These are phyloP conservation scores for Jasminum sambac DNA, from an alignment of 257 asterid genomes.

Conservation along the genomic window DNA sequence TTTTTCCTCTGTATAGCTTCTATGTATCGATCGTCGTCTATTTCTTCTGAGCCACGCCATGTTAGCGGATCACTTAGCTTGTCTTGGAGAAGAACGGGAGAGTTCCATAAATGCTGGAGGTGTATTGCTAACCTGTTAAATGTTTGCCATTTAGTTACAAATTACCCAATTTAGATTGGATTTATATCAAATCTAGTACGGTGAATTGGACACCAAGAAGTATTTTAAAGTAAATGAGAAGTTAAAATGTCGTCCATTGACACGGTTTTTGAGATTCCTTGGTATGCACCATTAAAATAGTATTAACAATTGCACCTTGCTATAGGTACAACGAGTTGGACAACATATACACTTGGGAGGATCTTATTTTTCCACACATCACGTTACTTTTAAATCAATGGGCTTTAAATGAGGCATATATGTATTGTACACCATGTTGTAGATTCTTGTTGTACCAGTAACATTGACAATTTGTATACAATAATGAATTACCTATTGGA, in stretches of 20 bases:
- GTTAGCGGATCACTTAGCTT: conserved; percentile 22
- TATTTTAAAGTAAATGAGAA: background rate
- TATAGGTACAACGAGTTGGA: too few species aligned
- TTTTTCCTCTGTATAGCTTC: conserved; percentile 77
- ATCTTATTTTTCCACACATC: too few species aligned
- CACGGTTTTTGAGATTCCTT: background rate
- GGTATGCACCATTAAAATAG: background rate
- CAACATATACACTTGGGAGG: too few species aligned
- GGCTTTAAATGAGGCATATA: too few species aligned
- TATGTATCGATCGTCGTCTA: conserved; percentile 43
- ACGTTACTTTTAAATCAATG: too few species aligned
- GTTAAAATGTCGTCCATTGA: background rate
- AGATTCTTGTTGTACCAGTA: too few species aligned
- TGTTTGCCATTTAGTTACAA: background rate
- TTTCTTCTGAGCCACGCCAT: conserved; percentile 68
- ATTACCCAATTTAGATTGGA: background rate
- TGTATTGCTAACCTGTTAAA: conserved; percentile 65
- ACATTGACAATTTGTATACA: too few species aligned
- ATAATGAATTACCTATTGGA: conserved; percentile 52
- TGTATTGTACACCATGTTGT: too few species aligned
- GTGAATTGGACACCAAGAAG: background rate
- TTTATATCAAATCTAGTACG: background rate
- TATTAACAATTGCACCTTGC: too few species aligned
- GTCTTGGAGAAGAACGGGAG: conserved; percentile 54
- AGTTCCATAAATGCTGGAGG: conserved; percentile 62